Percentiles rank a stretch among this genome's conserved stretches.
Evolutionary conservation across 108 stramenopile species (phyloP).

Genomic region (Skeletonema marinoi): DNA sequence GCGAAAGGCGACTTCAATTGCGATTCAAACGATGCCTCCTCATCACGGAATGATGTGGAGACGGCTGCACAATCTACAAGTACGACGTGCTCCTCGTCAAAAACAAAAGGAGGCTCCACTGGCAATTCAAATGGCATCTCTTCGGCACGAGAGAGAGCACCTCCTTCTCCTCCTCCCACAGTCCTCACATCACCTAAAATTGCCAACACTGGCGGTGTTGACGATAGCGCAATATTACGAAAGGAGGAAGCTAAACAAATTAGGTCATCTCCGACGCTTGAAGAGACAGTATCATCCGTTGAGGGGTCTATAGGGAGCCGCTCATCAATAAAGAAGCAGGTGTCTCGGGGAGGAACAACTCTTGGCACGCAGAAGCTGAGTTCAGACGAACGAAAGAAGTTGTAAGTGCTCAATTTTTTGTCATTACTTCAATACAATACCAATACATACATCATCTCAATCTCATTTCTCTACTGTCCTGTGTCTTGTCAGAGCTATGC

Average conservation of each 20-base stretch:
- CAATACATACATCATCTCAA: too few species aligned
- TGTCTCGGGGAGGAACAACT: constrained; percentile 22
- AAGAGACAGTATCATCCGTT: constrained; percentile 32
- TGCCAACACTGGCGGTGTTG: neutral
- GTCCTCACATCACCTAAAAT: neutral
- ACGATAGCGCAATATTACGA: constrained; percentile 5
- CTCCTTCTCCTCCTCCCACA: neutral
- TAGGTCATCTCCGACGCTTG: constrained; percentile 6
- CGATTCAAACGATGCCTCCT: neutral
- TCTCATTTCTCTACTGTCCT: neutral
- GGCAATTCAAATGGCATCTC: neutral
- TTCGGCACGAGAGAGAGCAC: neutral
- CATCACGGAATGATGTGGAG: neutral
- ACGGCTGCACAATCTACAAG: neutral
- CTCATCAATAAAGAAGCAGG: constrained; percentile 38
- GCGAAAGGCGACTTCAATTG: neutral
- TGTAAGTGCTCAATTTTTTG: neutral
- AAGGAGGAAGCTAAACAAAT: neutral
- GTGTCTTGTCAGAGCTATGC: constrained; percentile 5
- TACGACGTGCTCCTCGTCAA: too few species aligned
- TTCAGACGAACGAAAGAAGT: constrained; percentile 35
- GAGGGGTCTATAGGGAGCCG: constrained; percentile 46
- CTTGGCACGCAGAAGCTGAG: constrained; percentile 42
- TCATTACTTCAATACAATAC: neutral
- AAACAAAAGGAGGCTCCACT: neutral